phyloP scores from a whole-genome alignment of 495 filamentous ascomycete genomes.

The Podospora pseudocomata region DNA sequence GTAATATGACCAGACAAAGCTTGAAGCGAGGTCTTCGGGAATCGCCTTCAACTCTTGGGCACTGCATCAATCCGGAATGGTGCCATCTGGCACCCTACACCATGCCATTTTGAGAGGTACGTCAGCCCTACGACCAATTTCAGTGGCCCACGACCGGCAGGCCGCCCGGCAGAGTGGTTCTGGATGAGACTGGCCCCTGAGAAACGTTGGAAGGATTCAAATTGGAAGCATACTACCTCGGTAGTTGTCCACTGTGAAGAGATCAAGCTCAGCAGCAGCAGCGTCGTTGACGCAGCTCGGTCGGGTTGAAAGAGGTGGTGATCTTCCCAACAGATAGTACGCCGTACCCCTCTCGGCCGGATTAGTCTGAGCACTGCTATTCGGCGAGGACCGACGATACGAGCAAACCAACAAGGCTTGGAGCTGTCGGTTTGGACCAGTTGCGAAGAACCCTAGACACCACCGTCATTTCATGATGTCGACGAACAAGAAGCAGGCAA shows the following conservation, averaged over 20 bases:
- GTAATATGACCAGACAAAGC: slow-evolving; percentile 1
- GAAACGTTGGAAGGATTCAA: not conserved
- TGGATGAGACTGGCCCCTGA: not conserved
- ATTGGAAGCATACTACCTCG: not conserved
- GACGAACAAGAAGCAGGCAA: not conserved
- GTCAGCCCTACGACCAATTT: slow-evolving; percentile 16
- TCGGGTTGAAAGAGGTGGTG: not conserved
- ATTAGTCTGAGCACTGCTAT: not conserved
- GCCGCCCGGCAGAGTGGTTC: slow-evolving; percentile 1
- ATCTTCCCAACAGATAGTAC: not conserved
- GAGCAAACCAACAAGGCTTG: slow-evolving; percentile 8
- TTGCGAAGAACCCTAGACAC: not conserved
- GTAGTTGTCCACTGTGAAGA: not conserved
- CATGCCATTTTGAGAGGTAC: slow-evolving; percentile 4
- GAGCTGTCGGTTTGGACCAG: not conserved
- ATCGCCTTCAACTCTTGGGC: not conserved
- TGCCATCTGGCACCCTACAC: not conserved
- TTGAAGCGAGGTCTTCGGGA: slow-evolving; percentile 3
- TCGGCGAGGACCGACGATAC: not conserved
- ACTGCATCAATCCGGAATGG: slow-evolving; percentile 1
- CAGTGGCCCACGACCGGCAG: slow-evolving; percentile 9
- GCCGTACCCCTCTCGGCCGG: not conserved
- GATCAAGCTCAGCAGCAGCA: not conserved
- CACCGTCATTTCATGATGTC: not conserved
- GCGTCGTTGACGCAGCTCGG: not conserved